Base-by-base conservation (phyloP, 192 early-diverging fungal genomes). In the Phlyctochytrium arcticum region DNA sequence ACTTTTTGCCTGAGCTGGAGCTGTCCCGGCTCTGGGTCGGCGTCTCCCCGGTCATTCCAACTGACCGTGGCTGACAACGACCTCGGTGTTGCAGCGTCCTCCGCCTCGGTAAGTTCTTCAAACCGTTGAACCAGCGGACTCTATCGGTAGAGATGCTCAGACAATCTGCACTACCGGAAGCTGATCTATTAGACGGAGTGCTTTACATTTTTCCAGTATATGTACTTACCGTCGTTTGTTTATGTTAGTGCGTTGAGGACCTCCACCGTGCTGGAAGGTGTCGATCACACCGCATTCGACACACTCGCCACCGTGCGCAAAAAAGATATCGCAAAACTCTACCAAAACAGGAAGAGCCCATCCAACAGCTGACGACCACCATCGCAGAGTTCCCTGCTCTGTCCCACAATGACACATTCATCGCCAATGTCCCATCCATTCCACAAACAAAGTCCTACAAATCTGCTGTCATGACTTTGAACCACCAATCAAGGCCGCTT, bases 71-170 rank as follows among this genome's bases (percentile, higher is more conserved):
- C 54, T 34, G 72, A 42, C 49, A 77, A 74, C 48, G 72, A 74
- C 66, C 53, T 74, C 69, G 57, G 69, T 61, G 72, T 74, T 62
- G 72, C 37, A 76, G 72, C 57, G 72, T 74, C 72, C 72, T 74
- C 73, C 73, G 57, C 73, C 60, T 39, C 21, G 60, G 71, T 73
- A 70, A 35, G 39, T 57, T n/a, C n/a, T n/a, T n/a, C 8, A 26
- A 27, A 23, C 15, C 2, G 0, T n/a, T 34, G 26, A n/a, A 34
- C 27, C 55, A 26, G 12, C n/a, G n/a, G n/a, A n/a, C n/a, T n/a
- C n/a, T n/a, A n/a, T n/a, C n/a, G n/a, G n/a, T n/a, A n/a, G n/a
- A n/a, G n/a, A n/a, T n/a, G n/a, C n/a, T n/a, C n/a, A n/a, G n/a
- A n/a, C n/a, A n/a, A n/a, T n/a, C n/a, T n/a, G n/a, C n/a, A n/a